These are phyloP conservation scores for Pisolithus thermaeus DNA, from an alignment of 1,284 basidiomycete species.

Conservation along the genomic window DNA sequence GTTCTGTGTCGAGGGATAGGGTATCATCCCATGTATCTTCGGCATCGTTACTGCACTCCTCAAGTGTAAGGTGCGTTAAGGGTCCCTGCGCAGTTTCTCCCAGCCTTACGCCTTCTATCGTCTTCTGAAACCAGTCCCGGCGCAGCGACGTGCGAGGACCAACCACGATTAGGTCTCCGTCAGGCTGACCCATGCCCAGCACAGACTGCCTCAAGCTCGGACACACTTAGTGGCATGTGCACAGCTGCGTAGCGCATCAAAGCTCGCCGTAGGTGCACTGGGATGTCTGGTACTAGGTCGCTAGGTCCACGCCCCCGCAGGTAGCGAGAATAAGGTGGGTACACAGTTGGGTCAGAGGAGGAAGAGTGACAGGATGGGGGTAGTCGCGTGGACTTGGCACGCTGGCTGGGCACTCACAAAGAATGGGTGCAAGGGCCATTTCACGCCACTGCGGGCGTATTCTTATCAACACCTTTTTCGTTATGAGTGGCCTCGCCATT, in stretches of 20 bases:
- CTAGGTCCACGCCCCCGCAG: constrained; percentile 24
- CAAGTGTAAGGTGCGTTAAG: background rate
- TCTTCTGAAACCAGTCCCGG: constrained; percentile 35
- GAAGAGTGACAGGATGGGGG: constrained; percentile 21
- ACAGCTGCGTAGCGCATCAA: constrained; percentile 53
- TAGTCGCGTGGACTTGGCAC: background rate
- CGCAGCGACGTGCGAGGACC: constrained; percentile 44
- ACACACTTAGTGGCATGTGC: constrained; percentile 44
- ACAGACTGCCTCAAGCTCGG: constrained; percentile 44
- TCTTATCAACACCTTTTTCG: constrained; percentile 17
- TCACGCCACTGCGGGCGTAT: constrained; percentile 43
- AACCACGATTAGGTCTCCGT: constrained; percentile 58
- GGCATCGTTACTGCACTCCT: constrained; percentile 5
- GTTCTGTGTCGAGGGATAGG: constrained; percentile 13
- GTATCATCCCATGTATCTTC: constrained; percentile 19
- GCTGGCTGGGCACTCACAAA: constrained; percentile 17
- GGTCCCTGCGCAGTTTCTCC: background rate
- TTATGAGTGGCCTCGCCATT: background rate
- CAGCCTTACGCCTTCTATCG: background rate
- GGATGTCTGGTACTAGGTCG: constrained; percentile 46
- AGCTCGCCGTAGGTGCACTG: constrained; percentile 49
- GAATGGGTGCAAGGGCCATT: constrained; percentile 46
- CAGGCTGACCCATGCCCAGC: constrained; percentile 44
- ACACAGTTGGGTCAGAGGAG: constrained; percentile 40
- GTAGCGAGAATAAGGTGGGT: constrained; percentile 33